Conservation (phyloP, 805 yeast species). For the Ogataea philodendri region DNA sequence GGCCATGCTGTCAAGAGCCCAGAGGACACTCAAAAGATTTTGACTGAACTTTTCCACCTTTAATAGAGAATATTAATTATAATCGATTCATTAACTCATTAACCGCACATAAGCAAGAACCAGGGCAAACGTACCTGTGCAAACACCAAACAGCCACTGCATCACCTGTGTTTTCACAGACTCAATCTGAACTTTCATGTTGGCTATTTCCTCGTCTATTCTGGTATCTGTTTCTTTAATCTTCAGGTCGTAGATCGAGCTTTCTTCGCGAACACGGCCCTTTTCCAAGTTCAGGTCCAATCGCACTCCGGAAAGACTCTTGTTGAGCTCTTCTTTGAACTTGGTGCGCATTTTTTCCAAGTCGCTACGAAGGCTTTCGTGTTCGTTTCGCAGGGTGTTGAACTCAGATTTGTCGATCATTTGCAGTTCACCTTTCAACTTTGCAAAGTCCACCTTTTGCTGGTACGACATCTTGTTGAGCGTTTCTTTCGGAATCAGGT, state of each 20-base stretch:
- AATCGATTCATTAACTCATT: conserved; percentile 27
- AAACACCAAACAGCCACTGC: conserved; percentile 98
- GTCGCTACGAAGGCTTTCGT: conserved; percentile 79
- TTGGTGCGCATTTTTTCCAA: conserved; percentile 81
- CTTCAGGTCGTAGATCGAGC: conserved; percentile 87
- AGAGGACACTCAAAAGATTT: conserved; percentile 79
- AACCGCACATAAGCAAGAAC: conserved; percentile 88
- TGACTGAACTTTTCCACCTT: conserved; percentile 75
- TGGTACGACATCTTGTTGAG: conserved; percentile 85
- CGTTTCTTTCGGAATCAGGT: conserved; percentile 81
- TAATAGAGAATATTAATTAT: conserved; percentile 24
- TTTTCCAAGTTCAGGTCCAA: conserved; percentile 90
- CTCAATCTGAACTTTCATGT: conserved; percentile 93
- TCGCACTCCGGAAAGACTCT: conserved; percentile 84
- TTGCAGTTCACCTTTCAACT: conserved; percentile 86
- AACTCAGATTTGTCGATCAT: conserved; percentile 85
- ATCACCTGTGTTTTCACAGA: conserved; percentile 93
- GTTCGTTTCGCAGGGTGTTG: conserved; percentile 77
- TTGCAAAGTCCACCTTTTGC: conserved; percentile 95
- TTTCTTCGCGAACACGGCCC: conserved; percentile 92
- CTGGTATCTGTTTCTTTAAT: conserved; percentile 93
- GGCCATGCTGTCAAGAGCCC: conserved; percentile 94
- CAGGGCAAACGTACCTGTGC: conserved; percentile 96
- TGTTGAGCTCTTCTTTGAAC: conserved; percentile 87
- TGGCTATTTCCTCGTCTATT: conserved; percentile 92